Percentiles rank a stretch among this genome's conserved stretches.
Conservation (phyloP, 169 alveolate genomes). For the Plasmodium vinckei region DNA sequence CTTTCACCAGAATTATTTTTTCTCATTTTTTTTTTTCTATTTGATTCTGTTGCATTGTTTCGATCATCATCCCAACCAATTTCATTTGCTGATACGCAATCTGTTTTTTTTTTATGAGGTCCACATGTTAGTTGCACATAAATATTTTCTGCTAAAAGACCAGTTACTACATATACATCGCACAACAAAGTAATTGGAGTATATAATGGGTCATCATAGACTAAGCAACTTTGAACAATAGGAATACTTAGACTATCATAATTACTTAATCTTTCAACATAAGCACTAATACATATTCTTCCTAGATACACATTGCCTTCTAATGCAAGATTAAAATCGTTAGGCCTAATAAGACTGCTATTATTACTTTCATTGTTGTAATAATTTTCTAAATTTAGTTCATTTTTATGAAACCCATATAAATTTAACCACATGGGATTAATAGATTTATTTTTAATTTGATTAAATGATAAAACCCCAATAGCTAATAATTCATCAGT, state of each 20-base stretch:
- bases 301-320: slow-evolving; percentile 88
- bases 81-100: slow-evolving; percentile 79
- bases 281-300: slow-evolving; percentile 89
- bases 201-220: slow-evolving; percentile 88
- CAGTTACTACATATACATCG: slow-evolving; percentile 89
- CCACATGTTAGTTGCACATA: slow-evolving; percentile 90
- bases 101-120: slow-evolving; percentile 86
- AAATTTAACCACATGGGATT: slow-evolving; percentile 92
- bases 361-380: slow-evolving; percentile 52
- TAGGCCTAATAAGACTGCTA: slow-evolving; percentile 20
- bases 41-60: slow-evolving; percentile 8
- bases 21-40: slow-evolving; percentile 7
- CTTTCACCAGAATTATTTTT: slow-evolving; percentile 3
- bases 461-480: slow-evolving; percentile 86
- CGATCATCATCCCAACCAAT: slow-evolving; percentile 5
- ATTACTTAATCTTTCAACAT: slow-evolving; percentile 88
- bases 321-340: slow-evolving; percentile 46
- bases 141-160: slow-evolving; percentile 75
- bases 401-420: slow-evolving; percentile 86
- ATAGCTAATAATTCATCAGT: slow-evolving; percentile 80
- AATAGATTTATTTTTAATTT: slow-evolving; percentile 81
- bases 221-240: slow-evolving; percentile 88
- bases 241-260: slow-evolving; percentile 90
- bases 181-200: slow-evolving; percentile 87
- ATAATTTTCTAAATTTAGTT: slow-evolving; percentile 74